These are phyloP conservation scores for Spergularia azorica DNA, from an alignment of 179 eudicot species.

Conservation along the genomic window DNA sequence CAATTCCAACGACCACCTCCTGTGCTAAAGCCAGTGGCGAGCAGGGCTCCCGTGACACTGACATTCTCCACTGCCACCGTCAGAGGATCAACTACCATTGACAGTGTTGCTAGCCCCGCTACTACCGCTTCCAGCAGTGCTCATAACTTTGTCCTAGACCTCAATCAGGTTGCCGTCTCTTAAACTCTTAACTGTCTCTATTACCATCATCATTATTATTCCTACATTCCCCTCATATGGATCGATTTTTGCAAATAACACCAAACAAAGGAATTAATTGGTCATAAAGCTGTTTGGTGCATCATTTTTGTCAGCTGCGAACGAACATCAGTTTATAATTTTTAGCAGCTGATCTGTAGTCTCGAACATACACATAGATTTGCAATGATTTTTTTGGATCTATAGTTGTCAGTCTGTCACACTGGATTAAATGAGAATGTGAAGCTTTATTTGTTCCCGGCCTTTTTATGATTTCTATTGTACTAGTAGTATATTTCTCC, in stretches of 20 bases:
- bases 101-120: constrained; percentile 38
- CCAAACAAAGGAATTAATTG: background rate
- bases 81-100: constrained; percentile 32
- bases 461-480: no score
- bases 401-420: background rate
- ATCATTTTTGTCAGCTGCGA: background rate
- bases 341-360: background rate
- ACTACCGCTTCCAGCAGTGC: constrained; percentile 26
- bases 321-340: no score
- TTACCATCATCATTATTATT: background rate
- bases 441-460: background rate
- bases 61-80: constrained; percentile 42
- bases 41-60: constrained; percentile 50
- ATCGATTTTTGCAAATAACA: background rate
- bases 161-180: constrained; percentile 45
- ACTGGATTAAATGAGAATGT: background rate
- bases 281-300: background rate
- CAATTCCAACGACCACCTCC: constrained; percentile 25
- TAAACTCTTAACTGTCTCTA: constrained; percentile 11
- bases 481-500: no score
- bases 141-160: constrained; percentile 45
- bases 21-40: constrained; percentile 57
- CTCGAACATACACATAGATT: background rate
- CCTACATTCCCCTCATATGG: background rate
- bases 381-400: background rate